phyloP scores from a whole-genome alignment of 371 early-diverging fungal genomes.

The Basidiobolus meristosporus region DNA sequence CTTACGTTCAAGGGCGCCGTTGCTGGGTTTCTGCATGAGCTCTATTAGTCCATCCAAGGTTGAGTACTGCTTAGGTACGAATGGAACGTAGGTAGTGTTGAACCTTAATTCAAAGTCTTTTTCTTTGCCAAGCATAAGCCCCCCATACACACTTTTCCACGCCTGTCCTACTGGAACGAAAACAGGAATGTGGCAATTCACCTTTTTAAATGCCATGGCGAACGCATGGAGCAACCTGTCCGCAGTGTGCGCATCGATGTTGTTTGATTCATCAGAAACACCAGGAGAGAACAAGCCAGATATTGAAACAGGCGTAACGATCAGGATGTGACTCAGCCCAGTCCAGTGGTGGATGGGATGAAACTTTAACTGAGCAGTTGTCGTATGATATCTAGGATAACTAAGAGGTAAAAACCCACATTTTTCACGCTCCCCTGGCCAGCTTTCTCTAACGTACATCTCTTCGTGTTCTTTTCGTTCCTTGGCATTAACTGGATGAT shows the following conservation, averaged over 20 bases:
- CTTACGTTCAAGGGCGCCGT: background rate
- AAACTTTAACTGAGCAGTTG: background rate
- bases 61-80: slow-evolving; percentile 28
- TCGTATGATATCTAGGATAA: background rate
- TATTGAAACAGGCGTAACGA: slow-evolving; percentile 1
- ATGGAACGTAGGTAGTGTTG: slow-evolving; percentile 31
- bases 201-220: slow-evolving; percentile 50
- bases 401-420: slow-evolving; percentile 1
- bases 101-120: slow-evolving; percentile 26
- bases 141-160: slow-evolving; percentile 36
- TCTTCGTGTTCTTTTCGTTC: background rate
- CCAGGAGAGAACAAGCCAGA: slow-evolving; percentile 3
- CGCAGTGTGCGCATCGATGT: slow-evolving; percentile 33
- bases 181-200: slow-evolving; percentile 44
- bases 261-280: slow-evolving; percentile 7
- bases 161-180: slow-evolving; percentile 54
- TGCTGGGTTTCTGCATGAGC: slow-evolving; percentile 16
- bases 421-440: background rate
- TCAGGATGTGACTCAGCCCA: slow-evolving; percentile 2
- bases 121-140: slow-evolving; percentile 14
- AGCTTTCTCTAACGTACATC: background rate
- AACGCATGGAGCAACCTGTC: slow-evolving; percentile 49
- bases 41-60: slow-evolving; percentile 30
- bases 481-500: slow-evolving; percentile 2
- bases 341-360: slow-evolving; percentile 5